These are phyloP conservation scores for Candida coquimbonensis DNA, from an alignment of 805 yeast species.

Conservation along the genomic window DNA sequence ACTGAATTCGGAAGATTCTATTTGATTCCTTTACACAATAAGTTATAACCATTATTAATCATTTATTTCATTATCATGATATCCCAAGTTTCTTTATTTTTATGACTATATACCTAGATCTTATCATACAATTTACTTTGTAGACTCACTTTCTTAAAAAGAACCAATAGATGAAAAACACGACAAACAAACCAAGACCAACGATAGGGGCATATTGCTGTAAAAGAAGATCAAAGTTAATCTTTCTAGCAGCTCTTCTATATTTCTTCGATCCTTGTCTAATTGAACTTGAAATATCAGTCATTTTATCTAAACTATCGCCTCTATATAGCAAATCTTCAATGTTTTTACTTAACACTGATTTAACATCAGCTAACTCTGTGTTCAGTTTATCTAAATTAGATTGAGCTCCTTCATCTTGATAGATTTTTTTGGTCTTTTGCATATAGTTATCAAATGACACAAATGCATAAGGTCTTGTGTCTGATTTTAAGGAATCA, in stretches of 20 bases:
- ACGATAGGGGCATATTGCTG: constrained; percentile 87
- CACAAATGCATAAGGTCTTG: constrained; percentile 88
- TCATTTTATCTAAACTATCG: constrained; percentile 86
- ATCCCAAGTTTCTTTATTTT: no score
- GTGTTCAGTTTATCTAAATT: constrained; percentile 80
- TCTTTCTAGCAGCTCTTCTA: constrained; percentile 81
- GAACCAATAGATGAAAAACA: constrained; percentile 80
- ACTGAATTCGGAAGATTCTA: no score
- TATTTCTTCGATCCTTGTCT: constrained; percentile 82
- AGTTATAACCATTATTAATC: no score
- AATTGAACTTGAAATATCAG: constrained; percentile 75
- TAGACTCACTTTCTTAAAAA: constrained; percentile 35
- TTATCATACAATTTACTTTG: background rate
- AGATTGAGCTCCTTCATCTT: constrained; percentile 84
- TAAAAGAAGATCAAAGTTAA: constrained; percentile 81
- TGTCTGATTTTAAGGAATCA: constrained; percentile 51
- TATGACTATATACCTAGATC: background rate
- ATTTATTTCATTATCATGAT: no score
- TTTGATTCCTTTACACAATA: no score
- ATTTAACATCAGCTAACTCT: constrained; percentile 88
- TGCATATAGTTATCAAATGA: constrained; percentile 73
- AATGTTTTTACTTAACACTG: constrained; percentile 93
- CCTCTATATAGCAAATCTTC: constrained; percentile 94
- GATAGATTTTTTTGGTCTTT: constrained; percentile 84
- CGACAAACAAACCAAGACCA: constrained; percentile 61